A percentile compares a stretch with the other conserved stretches of the same genome.
These are phyloP conservation scores for Paragyromitra xinjiangensis DNA, from an alignment of 495 filamentous ascomycete species.

Conservation along the genomic window DNA sequence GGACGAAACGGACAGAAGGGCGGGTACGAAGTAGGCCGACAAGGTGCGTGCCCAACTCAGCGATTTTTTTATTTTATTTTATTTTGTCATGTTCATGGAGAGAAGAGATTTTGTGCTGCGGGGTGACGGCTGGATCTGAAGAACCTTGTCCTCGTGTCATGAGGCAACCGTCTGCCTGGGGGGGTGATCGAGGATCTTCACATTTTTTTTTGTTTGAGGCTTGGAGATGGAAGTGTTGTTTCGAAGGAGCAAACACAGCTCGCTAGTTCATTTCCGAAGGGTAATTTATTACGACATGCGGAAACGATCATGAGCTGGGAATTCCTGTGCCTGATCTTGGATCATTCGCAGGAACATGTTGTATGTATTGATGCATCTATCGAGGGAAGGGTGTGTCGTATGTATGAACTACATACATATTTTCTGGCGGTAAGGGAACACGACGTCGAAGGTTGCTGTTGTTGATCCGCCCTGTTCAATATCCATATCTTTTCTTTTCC, in stretches of 20 bases:
- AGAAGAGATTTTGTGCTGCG: conserved; percentile 32
- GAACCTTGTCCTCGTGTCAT: conserved; percentile 47
- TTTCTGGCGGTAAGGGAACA: conserved; percentile 33
- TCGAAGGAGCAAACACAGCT: conserved; percentile 23
- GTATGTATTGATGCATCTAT: conserved; percentile 1
- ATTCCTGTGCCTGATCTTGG: conserved; percentile 29
- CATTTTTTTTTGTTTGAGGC: conserved; percentile 21
- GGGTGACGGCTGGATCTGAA: conserved; percentile 35
- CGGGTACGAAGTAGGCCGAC: conserved; percentile 5
- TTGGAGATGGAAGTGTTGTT: conserved; percentile 43
- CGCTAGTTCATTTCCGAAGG: conserved; percentile 36
- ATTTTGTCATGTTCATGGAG: conserved; percentile 9
- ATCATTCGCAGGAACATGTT: conserved; percentile 4
- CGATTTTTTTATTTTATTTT: conserved; percentile 25
- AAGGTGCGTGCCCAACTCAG: conserved; percentile 38
- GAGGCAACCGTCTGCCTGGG: conserved; percentile 38
- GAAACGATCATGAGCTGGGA: conserved; percentile 28
- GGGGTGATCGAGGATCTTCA: conserved; percentile 38
- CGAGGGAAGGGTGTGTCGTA: conserved; percentile 17
- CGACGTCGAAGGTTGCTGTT: conserved; percentile 9
- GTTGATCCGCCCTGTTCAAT: conserved; percentile 14
- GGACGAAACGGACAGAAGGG: conserved; percentile 47
- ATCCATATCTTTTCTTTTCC: conserved; percentile 33
- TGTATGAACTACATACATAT: conserved; percentile 21
- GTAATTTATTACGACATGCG: conserved; percentile 45